Evolutionary conservation across 2,329 filamentous ascomycete genomes (phyloP).

Genomic region (Orbilia javanica): DNA sequence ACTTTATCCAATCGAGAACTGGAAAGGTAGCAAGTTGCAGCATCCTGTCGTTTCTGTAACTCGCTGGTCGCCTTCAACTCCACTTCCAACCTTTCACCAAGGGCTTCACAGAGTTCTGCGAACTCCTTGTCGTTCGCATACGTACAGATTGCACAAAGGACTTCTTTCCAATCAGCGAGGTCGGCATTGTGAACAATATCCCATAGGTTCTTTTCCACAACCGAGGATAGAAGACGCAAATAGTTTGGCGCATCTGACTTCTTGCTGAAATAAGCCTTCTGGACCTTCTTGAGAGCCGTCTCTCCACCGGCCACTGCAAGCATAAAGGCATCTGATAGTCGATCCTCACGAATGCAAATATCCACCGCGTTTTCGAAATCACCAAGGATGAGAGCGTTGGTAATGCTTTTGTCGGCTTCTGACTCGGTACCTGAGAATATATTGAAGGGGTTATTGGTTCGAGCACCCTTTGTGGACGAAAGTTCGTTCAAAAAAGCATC

Average conservation of each 20-base stretch:
- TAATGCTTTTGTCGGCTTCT: slow-evolving; percentile 85
- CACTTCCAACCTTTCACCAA: slow-evolving; percentile 91
- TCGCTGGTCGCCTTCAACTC: slow-evolving; percentile 70
- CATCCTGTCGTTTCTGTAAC: slow-evolving; percentile 78
- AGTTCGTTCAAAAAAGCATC: slow-evolving; percentile 90
- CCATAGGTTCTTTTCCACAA: slow-evolving; percentile 97
- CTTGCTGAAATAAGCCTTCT: slow-evolving; percentile 87
- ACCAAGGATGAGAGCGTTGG: slow-evolving; percentile 86
- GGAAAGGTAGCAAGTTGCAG: slow-evolving; percentile 94
- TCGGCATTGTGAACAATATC: slow-evolving; percentile 97
- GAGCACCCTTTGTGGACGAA: slow-evolving; percentile 84
- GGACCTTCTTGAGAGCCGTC: slow-evolving; percentile 92
- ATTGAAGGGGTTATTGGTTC: slow-evolving; percentile 93
- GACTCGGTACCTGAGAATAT: slow-evolving; percentile 87
- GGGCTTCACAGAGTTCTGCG: slow-evolving; percentile 90
- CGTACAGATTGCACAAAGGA: slow-evolving; percentile 95
- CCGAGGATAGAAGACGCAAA: slow-evolving; percentile 86
- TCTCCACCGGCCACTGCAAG: slow-evolving; percentile 97
- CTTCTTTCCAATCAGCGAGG: slow-evolving; percentile 92
- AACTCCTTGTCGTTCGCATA: slow-evolving; percentile 93
- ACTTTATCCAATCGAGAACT: slow-evolving; percentile 98
- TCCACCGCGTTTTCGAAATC: slow-evolving; percentile 91
- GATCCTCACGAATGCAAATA: slow-evolving; percentile 86
- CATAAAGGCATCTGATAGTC: slow-evolving; percentile 96
- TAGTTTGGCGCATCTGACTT: slow-evolving; percentile 89